These are phyloP conservation scores for Colletotrichum magnum DNA, from an alignment of 2,329 filamentous ascomycete species.

Conservation along the genomic window DNA sequence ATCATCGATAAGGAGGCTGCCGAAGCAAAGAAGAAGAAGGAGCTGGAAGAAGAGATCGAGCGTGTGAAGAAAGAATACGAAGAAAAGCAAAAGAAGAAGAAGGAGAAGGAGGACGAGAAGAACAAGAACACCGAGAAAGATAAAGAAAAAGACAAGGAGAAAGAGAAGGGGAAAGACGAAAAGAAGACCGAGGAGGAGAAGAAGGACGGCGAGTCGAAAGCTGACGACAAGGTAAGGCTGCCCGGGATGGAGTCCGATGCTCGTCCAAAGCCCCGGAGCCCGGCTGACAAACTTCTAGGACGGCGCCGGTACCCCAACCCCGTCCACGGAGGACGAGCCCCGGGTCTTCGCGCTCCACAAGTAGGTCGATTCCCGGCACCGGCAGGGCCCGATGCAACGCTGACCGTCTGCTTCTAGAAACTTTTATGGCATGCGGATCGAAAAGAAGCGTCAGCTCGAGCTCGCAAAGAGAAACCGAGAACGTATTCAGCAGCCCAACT, in stretches of 20 bases:
- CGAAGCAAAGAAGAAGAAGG: conserved; percentile 76
- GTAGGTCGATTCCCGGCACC: conserved; percentile 12
- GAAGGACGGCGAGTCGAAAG: conserved; percentile 45
- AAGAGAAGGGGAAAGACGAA: conserved; percentile 55
- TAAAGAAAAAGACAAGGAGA: conserved; percentile 59
- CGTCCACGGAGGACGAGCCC: conserved; percentile 74
- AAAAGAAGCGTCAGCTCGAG: conserved; percentile 84
- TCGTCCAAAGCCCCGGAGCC: background rate
- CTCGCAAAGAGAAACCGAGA: conserved; percentile 86
- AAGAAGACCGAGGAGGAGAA: conserved; percentile 52
- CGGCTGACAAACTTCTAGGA: conserved; percentile 58
- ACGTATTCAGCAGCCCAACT: conserved; percentile 80
- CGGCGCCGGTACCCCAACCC: conserved; percentile 50
- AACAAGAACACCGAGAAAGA: conserved; percentile 62
- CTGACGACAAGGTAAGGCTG: conserved; percentile 45
- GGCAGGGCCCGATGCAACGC: background rate
- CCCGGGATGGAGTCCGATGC: background rate
- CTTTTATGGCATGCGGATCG: conserved; percentile 89
- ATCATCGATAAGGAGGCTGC: conserved; percentile 78
- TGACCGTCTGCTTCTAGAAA: conserved; percentile 63
- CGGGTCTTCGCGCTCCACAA: conserved; percentile 76
- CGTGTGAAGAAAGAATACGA: conserved; percentile 83
- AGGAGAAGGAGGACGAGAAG: conserved; percentile 74
- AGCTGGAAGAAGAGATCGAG: conserved; percentile 74
- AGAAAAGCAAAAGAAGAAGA: conserved; percentile 77